Evolutionary conservation across 345 rosid genomes (phyloP).

Genomic region (Citrus sinensis): DNA sequence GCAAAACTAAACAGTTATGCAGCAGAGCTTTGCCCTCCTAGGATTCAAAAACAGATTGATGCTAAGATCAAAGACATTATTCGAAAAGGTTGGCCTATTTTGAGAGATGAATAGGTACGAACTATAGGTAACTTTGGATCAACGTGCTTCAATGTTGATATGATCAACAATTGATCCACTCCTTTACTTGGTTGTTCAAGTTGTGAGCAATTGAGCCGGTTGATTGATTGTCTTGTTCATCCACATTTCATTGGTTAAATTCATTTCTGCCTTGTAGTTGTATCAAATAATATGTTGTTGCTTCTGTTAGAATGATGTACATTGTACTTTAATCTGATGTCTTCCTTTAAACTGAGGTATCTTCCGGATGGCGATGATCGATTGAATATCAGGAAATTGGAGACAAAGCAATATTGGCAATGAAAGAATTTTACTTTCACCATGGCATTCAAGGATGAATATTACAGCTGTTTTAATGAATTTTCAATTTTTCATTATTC

Average conservation of each 20-base stretch:
- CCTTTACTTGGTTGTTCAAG: background rate
- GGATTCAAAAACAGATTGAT: slow-evolving; percentile 56
- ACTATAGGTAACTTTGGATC: background rate
- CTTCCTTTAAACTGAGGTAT: background rate
- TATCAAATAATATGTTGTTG: background rate
- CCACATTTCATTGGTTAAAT: background rate
- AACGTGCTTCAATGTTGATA: background rate
- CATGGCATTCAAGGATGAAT: background rate
- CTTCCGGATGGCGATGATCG: background rate
- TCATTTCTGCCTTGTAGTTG: background rate
- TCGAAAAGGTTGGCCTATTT: slow-evolving; percentile 82
- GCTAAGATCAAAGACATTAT: slow-evolving; percentile 62
- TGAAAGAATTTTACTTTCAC: background rate
- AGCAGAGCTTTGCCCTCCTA: slow-evolving; percentile 75
- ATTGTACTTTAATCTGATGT: background rate
- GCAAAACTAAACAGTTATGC: slow-evolving; percentile 77
- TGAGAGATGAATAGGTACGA: slow-evolving; percentile 44
- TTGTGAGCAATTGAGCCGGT: background rate
- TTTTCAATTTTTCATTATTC: background rate
- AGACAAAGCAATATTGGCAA: background rate
- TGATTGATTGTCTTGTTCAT: background rate
- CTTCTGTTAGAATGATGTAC: background rate
- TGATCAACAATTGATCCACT: background rate
- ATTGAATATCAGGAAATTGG: background rate
- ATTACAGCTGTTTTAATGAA: background rate